Evolutionary conservation across 192 early-diverging fungal genomes (phyloP).

Genomic region (Coemansia sp.): DNA sequence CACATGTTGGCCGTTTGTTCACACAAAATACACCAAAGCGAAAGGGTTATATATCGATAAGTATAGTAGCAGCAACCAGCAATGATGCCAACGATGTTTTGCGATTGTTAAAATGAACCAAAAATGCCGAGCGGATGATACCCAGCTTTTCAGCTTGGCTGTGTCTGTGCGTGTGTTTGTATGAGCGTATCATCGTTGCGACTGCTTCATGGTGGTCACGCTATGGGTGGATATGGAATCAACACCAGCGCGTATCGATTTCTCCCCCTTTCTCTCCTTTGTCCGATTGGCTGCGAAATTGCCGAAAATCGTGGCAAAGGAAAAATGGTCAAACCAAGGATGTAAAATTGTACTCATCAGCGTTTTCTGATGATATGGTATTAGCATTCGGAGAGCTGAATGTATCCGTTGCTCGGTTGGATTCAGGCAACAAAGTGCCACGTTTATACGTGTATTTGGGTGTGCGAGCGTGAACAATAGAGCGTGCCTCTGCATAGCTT

Average conservation of each 20-base stretch:
- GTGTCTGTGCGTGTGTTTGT: not conserved
- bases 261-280: too few relatives aligned
- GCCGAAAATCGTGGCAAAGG: too few relatives aligned
- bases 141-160: too few relatives aligned
- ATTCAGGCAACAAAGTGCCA: not conserved
- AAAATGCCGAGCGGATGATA: too few relatives aligned
- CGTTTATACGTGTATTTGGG: not conserved
- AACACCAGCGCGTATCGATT: not conserved
- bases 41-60: not conserved
- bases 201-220: not conserved
- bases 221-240: not conserved
- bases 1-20: not conserved
- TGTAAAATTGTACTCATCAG: too few relatives aligned
- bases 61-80: too few relatives aligned
- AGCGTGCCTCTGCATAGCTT: not conserved
- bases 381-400: not conserved
- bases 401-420: not conserved
- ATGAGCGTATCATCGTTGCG: not conserved
- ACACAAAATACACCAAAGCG: not conserved
- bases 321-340: too few relatives aligned
- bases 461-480: not conserved
- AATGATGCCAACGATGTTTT: too few relatives aligned
- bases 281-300: too few relatives aligned
- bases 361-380: not conserved
- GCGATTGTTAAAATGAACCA: too few relatives aligned